Conservation (phyloP, 495 filamentous ascomycete species). For the Hyaloscypha finlandica region DNA sequence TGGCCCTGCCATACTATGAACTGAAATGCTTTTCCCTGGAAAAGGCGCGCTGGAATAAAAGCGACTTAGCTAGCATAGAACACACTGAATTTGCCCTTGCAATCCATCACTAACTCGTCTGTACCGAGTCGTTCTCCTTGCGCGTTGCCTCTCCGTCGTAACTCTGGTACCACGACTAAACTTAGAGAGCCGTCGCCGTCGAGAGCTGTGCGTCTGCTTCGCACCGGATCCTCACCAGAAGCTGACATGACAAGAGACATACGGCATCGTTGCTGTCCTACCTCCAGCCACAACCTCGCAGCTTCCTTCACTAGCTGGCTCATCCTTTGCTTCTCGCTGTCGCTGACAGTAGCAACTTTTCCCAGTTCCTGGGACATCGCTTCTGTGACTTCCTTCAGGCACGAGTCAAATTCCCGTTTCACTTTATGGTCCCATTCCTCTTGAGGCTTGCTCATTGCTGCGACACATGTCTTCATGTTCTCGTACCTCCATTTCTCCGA, state of each 20-base stretch:
- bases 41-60: too few relatives aligned
- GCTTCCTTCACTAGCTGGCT: slow-evolving; percentile 9
- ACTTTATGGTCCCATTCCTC: neutral
- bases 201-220: too few relatives aligned
- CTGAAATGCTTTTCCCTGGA: too few relatives aligned
- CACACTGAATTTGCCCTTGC: slow-evolving; percentile 12
- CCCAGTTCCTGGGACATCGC: slow-evolving; percentile 7
- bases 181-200: neutral
- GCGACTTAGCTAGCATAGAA: neutral
- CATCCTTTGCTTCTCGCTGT: neutral
- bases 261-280: slow-evolving; percentile 17
- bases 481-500: slow-evolving; percentile 24
- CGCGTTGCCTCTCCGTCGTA: slow-evolving; percentile 19
- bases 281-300: slow-evolving; percentile 19
- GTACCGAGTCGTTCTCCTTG: slow-evolving; percentile 15
- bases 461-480: slow-evolving; percentile 4
- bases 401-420: slow-evolving; percentile 8
- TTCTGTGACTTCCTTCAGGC: neutral
- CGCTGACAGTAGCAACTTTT: slow-evolving; percentile 2
- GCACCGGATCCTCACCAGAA: too few relatives aligned
- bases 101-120: slow-evolving; percentile 16
- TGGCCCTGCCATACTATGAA: too few relatives aligned
- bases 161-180: slow-evolving; percentile 18
- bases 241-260: slow-evolving; percentile 2
- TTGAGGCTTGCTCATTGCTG: neutral